phyloP scores from a whole-genome alignment of 306 rosid genomes.

The Quercus gilva region DNA sequence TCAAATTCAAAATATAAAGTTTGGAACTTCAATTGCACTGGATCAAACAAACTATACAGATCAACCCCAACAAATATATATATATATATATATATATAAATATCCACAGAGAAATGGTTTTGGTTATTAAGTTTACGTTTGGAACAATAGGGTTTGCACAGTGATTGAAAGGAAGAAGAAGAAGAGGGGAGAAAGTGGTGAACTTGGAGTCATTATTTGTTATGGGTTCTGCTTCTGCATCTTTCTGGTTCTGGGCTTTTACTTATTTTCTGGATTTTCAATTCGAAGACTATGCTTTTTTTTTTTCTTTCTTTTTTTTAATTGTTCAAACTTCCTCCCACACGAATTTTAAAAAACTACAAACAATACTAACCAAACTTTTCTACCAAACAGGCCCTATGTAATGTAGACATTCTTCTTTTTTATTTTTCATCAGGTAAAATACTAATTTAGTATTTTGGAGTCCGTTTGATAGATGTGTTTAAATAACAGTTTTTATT shows the following conservation, averaged over 20 bases:
- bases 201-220: conserved; percentile 14
- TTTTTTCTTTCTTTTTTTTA: background rate
- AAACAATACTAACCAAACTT: no score
- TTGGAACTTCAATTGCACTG: conserved; percentile 9
- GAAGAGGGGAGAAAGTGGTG: conserved; percentile 24
- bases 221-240: background rate
- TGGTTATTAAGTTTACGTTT: conserved; percentile 44
- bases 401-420: no score
- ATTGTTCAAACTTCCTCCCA: background rate
- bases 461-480: no score
- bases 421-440: no score
- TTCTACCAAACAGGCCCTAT: no score
- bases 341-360: no score
- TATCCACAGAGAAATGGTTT: background rate
- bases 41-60: conserved; percentile 19
- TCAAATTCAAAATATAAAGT: conserved; percentile 7
- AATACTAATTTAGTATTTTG: no score
- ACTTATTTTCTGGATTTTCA: background rate
- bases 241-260: background rate
- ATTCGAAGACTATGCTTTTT: background rate
- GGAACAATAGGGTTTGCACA: conserved; percentile 32
- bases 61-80: background rate
- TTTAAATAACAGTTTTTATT: no score
- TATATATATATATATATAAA: no score
- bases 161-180: conserved; percentile 37